A percentile compares a stretch with the other conserved stretches of the same genome.
phyloP scores from a whole-genome alignment of 352 stramenopile species.

The Phytophthora melonis region DNA sequence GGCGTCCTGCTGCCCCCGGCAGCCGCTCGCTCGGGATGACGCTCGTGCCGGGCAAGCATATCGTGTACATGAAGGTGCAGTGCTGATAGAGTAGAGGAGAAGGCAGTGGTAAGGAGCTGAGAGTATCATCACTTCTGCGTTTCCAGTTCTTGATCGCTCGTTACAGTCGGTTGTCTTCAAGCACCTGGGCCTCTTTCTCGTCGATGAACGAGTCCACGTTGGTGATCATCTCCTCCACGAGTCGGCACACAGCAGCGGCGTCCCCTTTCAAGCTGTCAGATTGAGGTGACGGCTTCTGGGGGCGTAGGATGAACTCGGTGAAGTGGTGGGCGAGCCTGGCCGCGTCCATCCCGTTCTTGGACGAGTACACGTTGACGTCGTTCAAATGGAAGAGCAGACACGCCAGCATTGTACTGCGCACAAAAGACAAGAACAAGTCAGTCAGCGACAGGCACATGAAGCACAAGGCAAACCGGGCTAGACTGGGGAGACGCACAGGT shows the following conservation, averaged over 20 bases:
- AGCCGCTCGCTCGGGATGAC: slow-evolving; percentile 75
- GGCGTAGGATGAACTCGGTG: slow-evolving; percentile 62
- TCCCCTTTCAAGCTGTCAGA: slow-evolving; percentile 22
- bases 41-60: slow-evolving; percentile 81
- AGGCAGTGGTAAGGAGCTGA: background rate
- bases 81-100: slow-evolving; percentile 18
- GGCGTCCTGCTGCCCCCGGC: slow-evolving; percentile 31
- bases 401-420: slow-evolving; percentile 63
- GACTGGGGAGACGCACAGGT: slow-evolving; percentile 56
- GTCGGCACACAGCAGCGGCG: slow-evolving; percentile 23
- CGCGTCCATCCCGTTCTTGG: slow-evolving; percentile 80
- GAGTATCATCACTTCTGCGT: background rate
- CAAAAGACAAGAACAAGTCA: slow-evolving; percentile 9
- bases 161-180: slow-evolving; percentile 59
- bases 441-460: background rate
- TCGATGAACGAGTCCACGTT: slow-evolving; percentile 83
- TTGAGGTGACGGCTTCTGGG: slow-evolving; percentile 25
- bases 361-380: slow-evolving; percentile 82
- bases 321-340: slow-evolving; percentile 63
- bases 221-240: slow-evolving; percentile 79
- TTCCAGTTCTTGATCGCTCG: background rate
- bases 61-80: slow-evolving; percentile 79
- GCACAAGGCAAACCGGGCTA: background rate
- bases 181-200: slow-evolving; percentile 67
- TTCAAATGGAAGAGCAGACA: slow-evolving; percentile 86